Evolutionary conservation across 352 stramenopile species (phyloP).

Genomic region (Globisporangium cylindrosporum): DNA sequence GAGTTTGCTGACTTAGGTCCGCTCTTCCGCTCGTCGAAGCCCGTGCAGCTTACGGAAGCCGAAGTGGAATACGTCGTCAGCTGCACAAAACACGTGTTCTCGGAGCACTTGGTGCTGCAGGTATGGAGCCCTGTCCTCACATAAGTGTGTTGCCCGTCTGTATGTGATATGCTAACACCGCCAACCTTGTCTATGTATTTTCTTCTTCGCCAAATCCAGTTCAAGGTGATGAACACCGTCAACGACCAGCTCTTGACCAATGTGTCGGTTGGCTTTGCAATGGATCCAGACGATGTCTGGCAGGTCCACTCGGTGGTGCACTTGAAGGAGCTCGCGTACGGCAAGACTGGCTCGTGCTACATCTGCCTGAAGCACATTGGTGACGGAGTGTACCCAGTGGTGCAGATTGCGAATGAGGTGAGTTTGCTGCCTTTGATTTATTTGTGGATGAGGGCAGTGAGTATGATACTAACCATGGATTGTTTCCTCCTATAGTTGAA

Average conservation of each 20-base stretch:
- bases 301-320: conserved; percentile 89
- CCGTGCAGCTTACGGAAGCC: conserved; percentile 93
- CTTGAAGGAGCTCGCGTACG: conserved; percentile 89
- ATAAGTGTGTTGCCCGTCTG: not conserved
- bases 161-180: not conserved
- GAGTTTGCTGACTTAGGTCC: conserved; percentile 93
- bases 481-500: conserved; percentile 61
- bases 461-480: not conserved
- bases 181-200: not conserved
- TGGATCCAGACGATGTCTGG: conserved; percentile 91
- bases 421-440: conserved; percentile 9
- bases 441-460: not conserved
- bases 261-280: conserved; percentile 90
- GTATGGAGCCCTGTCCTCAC: conserved; percentile 21
- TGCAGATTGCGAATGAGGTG: conserved; percentile 92
- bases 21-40: conserved; percentile 91
- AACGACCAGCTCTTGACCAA: conserved; percentile 96
- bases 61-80: conserved; percentile 98
- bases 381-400: conserved; percentile 74
- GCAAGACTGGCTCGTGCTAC: conserved; percentile 92
- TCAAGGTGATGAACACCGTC: conserved; percentile 98
- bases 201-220: conserved; percentile 73
- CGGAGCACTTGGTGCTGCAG: conserved; percentile 93
- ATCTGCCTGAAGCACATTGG: conserved; percentile 88
- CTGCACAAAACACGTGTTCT: conserved; percentile 97